Base-by-base conservation (phyloP, 1,139 yeast genomes). In the Taphrina populina region DNA sequence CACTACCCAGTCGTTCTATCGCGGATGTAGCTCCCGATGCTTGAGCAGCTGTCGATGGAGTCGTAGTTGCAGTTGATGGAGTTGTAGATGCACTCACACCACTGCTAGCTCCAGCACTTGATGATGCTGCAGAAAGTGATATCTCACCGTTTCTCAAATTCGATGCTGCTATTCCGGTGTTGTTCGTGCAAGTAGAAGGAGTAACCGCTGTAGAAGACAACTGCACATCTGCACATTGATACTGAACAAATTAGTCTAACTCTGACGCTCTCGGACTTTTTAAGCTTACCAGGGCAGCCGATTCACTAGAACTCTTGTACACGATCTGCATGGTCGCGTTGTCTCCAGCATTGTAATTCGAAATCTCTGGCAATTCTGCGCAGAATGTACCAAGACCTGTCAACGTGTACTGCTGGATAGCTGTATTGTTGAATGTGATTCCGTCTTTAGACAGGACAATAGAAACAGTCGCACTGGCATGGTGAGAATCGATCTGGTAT, bases 381-480 rank as follows among this genome's bases (percentile, higher is more conserved):
- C 54, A 49, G 39, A 49, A 7, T 4, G 54, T 49, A 6, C 54
- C 54, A 3, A 49, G 34, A 0, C 54, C 54, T 13, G 54, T 49
- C 54, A 39, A 13, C n/a, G 54, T 49, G 26, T 49, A 49, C 27
- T 32, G 36, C 36, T 32, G 36, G 11, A 49, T 19, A 11, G 53
- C 44, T 6, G 19, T n/a, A 15, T 15, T 17, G 6, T 24, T 24
- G 19, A 49, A 49, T 17, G 36, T 39, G 27, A 26, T 21, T 6
- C 27, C 46, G 10, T 39, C 54, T 8, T 19, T 23, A 1, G 54
- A 26, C 13, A 39, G 24, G 30, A 30, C 46, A 29, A 49, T 23
- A 13, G 44, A 32, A 4, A 49, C 54, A 11, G 21, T 15, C 20
- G 54, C 54, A 13, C 32, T 26, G 1, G 54, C 54, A 15, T 49